Evolutionary conservation across 2,329 filamentous ascomycete genomes (phyloP), one percentile per base, ranked within the genome.

Genomic region (Botrytis deweyae): DNA sequence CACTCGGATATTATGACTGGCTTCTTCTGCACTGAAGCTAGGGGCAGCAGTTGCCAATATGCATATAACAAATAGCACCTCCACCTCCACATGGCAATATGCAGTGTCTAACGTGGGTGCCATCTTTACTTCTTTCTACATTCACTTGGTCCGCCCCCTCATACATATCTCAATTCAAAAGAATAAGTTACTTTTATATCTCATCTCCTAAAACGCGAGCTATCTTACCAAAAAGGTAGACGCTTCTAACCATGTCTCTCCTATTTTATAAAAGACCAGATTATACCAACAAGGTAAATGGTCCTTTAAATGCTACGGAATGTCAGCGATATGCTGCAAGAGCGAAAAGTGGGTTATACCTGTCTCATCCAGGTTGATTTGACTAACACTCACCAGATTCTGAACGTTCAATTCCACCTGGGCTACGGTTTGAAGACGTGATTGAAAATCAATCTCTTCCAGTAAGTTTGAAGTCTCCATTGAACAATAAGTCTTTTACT

Each of bases 401-500:
- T 25, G 75, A 79, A 65, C 66, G 85, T 72, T 89, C 91, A 40
- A 92, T 94, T 76, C 92, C 92, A 0, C 86, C 90, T 36, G 91
- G 91, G 4, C 85, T 95, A 44, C 87, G 89, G 1, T 94, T 95
- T 80, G 92, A 95, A 80, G 90, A 87, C 75, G 93, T 95, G 81
- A 88, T 95, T 76, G 85, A 86, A 66, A 91, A 92, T n/a, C 92
- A 89, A 73, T 92, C 92, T 52, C 94, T 93, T 79, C 92, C 93
- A 70, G 93, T 95, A 85, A 84, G 91, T 87, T 5, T 42, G 16
- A 42, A n/a, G 29, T 66, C 18, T 38, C 38, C 16, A 20, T 44
- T n/a, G 16, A 68, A 44, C 12, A 1, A 68, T 16, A 9, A 29
- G 14, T 38, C 14, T 20, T 33, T 33, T 69, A 36, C 49, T 25